Base-by-base conservation (phyloP, 2,329 filamentous ascomycete genomes). In the Sporothrix luriei region DNA sequence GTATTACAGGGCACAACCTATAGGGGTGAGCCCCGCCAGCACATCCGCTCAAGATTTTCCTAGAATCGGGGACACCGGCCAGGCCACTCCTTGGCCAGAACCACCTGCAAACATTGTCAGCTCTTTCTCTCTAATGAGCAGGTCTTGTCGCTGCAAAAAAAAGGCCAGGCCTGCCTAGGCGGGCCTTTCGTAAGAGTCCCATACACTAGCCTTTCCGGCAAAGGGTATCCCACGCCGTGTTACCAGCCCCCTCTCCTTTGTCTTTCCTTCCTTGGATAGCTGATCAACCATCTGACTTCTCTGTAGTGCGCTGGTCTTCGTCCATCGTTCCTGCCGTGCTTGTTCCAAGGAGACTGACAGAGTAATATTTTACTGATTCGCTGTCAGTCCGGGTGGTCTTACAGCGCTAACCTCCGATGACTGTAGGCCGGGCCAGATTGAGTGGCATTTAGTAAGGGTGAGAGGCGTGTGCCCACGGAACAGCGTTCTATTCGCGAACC, bases 401-500 rank as follows among this genome's bases (percentile, higher is more conserved):
- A 54, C 68, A 66, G 62, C 68, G 68, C 62, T 48, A 49, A 61
- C 52, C 51, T 48, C 52, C 52, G 66, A 61, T 40, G 54, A 68
- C 10, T 68, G 43, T 38, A 38, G 26, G 40, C 40, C 40, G 26
- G 43, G 55, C 54, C 21, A 43, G 24, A 46, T 66, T 46, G n/a
- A 59, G 48, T 54, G 55, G 64, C 64, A 67, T 67, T 70, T 59
- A 52, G 46, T 49, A 40, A 55, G 24, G 54, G 48, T 9, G 46
- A 52, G 64, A 49, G 48, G 55, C 64, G 64, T 70, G 62, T 67
- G 68, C 11, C 54, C 54, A 24, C 64, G 49, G 64, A 54, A 52
- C 64, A 48, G 16, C 69, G 21, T 70, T 48, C 46, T 29, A 70
- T 70, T 70, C 68, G 68, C 26, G 68, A 61, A 16, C 46, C 29